Evolutionary conservation across 2,329 filamentous ascomycete species (phyloP).

Genomic region (Leptosphaerulina australis): DNA sequence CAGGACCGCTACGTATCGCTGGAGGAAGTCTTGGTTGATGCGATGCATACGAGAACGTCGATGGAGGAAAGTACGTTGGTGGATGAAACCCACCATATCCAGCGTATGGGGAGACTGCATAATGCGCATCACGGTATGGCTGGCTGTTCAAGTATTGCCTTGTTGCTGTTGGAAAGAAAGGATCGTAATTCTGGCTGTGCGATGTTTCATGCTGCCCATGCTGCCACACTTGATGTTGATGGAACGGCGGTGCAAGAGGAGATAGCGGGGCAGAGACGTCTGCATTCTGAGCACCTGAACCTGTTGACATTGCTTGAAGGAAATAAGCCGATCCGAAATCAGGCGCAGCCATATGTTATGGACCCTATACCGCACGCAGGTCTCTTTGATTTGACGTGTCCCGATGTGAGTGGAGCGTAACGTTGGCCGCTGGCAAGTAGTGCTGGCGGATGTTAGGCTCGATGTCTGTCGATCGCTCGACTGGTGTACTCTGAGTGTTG

Average conservation of each 20-base stretch:
- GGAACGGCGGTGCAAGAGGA: slow-evolving; percentile 22
- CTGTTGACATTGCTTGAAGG: slow-evolving; percentile 24
- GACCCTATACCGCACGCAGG: background rate
- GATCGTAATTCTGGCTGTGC: slow-evolving; percentile 14
- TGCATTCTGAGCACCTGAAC: slow-evolving; percentile 24
- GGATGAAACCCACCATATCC: slow-evolving; percentile 13
- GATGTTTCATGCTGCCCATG: slow-evolving; percentile 20
- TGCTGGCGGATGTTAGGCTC: background rate
- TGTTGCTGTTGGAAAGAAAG: slow-evolving; percentile 17
- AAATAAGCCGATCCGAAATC: slow-evolving; percentile 28
- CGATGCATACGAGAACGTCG: slow-evolving; percentile 13
- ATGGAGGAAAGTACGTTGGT: slow-evolving; percentile 19
- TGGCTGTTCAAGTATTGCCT: slow-evolving; percentile 10
- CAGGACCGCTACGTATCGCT: slow-evolving; percentile 22
- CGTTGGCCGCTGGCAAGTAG: background rate
- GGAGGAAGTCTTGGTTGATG: slow-evolving; percentile 27
- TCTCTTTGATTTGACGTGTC: slow-evolving; percentile 1
- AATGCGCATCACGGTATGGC: background rate
- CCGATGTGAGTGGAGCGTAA: slow-evolving; percentile 6
- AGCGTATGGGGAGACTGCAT: slow-evolving; percentile 1
- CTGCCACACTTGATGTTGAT: slow-evolving; percentile 22
- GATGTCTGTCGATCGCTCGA: background rate
- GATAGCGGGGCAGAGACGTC: slow-evolving; percentile 29
- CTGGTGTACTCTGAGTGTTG: background rate
- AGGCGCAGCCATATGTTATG: slow-evolving; percentile 36